Base-by-base conservation (phyloP, 192 early-diverging fungal genomes). In the Backusella morwellensis region DNA sequence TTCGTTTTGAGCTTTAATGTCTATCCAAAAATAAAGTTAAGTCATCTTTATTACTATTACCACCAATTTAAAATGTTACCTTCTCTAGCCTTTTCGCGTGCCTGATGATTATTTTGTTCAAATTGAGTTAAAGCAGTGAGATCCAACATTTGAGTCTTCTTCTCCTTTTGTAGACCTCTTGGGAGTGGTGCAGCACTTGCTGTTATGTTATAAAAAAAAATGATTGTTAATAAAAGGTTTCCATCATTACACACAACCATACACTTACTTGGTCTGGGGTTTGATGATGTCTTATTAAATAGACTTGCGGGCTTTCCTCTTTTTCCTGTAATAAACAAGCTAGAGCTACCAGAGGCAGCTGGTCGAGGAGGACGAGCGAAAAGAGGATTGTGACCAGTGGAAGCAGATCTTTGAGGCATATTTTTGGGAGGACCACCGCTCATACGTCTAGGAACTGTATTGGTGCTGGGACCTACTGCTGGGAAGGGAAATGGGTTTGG, bases 71-170 rank as follows among this genome's bases (percentile, higher is more conserved):
- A 73, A 52, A 29, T 8, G 11, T 35, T 80, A 72, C 75, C 44
- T 41, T 73, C 68, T 17, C 21, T 12, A 6, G 35, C 68, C 35
- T 52, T 36, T 19, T 77, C 66, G 29, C 32, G 59, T 15, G 72
- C 71, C 14, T 71, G 47, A 29, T 35, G 32, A 75, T 66, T 70
- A 19, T 66, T 77, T 38, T 68, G 71, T 63, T 75, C 66, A 41
- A 81, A 34, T 32, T 66, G 44, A 41, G 80, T 63, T 35, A 76
- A 68, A 47, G 76, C 68, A 29, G 47, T 67, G n/a, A 81, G 66
- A 44, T 77, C 76, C 42, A 81, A 38, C 76, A 81, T 77, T 59
- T 77, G 80, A 26, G 72, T 73, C 19, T 68, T 72, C 4, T 66
- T 50, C n/a, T 40, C 47, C 47, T 68, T 74, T 34, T 74, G 67